phyloP scores from a whole-genome alignment of 768 basidiomycete species.

The Tricholoma saponaceum region DNA sequence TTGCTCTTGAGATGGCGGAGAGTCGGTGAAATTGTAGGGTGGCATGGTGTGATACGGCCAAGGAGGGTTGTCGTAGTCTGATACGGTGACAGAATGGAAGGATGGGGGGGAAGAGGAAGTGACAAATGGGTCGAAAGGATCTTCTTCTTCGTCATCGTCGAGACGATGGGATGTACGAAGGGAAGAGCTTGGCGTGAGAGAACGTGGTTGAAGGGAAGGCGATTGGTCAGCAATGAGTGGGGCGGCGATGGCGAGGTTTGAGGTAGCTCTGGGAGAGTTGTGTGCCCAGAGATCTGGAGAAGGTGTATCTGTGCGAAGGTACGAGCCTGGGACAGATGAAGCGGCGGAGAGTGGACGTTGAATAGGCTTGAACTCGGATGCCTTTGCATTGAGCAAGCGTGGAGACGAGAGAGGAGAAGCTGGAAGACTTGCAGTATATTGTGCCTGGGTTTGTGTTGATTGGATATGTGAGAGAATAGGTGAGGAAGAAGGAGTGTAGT shows the following conservation, averaged over 20 bases:
- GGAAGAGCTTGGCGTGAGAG: constrained; percentile 66
- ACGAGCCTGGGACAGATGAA: constrained; percentile 54
- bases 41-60: constrained; percentile 20
- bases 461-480: constrained; percentile 59
- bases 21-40: constrained; percentile 20
- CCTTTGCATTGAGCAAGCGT: constrained; percentile 84
- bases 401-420: constrained; percentile 85
- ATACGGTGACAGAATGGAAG: constrained; percentile 59
- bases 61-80: constrained; percentile 50
- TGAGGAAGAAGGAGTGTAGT: constrained; percentile 62
- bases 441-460: constrained; percentile 49
- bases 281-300: constrained; percentile 91
- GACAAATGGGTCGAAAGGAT: constrained; percentile 79
- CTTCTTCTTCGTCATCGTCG: constrained; percentile 78
- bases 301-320: constrained; percentile 71
- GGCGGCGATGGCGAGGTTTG: constrained; percentile 89
- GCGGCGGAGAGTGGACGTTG: constrained; percentile 76
- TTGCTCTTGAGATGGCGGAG: constrained; percentile 18
- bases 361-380: constrained; percentile 83
- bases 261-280: constrained; percentile 61
- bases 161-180: constrained; percentile 61
- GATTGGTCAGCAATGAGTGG: constrained; percentile 76
- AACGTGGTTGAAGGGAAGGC: constrained; percentile 37
- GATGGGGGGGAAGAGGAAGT: constrained; percentile 46
- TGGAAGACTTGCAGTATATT: constrained; percentile 78